Conservation (phyloP, 495 filamentous ascomycete genomes). For the Lasiosphaeris hirsuta region DNA sequence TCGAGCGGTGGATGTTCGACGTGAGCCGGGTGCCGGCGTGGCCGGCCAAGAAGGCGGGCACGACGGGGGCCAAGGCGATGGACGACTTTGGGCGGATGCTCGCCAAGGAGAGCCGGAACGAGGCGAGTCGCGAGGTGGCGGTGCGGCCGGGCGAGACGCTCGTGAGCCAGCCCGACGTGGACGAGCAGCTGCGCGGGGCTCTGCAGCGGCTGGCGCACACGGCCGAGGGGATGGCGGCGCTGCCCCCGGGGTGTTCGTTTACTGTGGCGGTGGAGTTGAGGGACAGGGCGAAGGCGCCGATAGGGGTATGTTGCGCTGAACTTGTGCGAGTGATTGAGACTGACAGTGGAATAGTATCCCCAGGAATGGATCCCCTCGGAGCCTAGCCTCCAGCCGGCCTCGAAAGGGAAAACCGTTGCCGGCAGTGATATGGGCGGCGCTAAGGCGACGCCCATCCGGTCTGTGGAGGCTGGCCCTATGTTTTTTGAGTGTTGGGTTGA, state of each 20-base stretch:
- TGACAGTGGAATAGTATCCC: conserved; percentile 42
- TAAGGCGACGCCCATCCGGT: conserved; percentile 53
- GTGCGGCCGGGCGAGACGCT: conserved; percentile 15
- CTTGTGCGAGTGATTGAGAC: too few relatives aligned
- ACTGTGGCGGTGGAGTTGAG: conserved; percentile 83
- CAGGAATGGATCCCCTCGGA: conserved; percentile 66
- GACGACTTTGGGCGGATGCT: conserved; percentile 31
- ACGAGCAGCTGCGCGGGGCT: conserved; percentile 49
- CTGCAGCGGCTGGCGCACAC: conserved; percentile 50
- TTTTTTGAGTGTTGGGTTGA: conserved; percentile 69
- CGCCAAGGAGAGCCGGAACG: conserved; percentile 39
- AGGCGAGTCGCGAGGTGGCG: conserved; percentile 26
- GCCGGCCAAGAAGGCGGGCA: conserved; percentile 31
- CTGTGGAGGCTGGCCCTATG: conserved; percentile 61
- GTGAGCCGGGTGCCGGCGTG: conserved; percentile 68
- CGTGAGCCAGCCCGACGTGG: conserved; percentile 40
- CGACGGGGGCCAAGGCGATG: conserved; percentile 30
- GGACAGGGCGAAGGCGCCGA: conserved; percentile 69
- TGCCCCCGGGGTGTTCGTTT: conserved; percentile 77
- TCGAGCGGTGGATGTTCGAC: conserved; percentile 89
- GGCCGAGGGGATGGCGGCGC: conserved; percentile 57
- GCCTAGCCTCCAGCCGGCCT: conserved; percentile 44
- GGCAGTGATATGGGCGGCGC: conserved; percentile 44
- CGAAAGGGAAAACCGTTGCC: conserved; percentile 29
- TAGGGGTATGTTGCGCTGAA: conserved; percentile 48